A percentile compares a stretch with the other conserved stretches of the same genome.
Conservation (phyloP, 2,329 filamentous ascomycete genomes). For the Fusarium keratoplasticum region DNA sequence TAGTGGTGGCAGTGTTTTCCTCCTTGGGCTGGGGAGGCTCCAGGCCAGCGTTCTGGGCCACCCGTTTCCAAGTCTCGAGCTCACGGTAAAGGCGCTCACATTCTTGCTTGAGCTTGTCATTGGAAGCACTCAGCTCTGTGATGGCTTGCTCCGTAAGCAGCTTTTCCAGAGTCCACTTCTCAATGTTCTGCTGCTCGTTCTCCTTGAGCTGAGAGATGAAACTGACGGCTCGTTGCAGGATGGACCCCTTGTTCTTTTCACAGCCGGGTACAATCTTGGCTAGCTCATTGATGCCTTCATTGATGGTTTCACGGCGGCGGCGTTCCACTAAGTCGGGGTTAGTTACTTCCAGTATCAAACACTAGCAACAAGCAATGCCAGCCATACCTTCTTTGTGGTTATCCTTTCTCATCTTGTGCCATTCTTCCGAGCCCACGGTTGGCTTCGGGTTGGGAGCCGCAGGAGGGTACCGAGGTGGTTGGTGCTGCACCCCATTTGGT, state of each 20-base stretch:
- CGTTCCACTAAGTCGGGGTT: conserved; percentile 79
- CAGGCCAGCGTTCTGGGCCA: conserved; percentile 70
- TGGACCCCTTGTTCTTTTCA: conserved; percentile 99
- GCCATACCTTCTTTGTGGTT: conserved; percentile 96
- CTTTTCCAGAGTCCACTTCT: conserved; percentile 94
- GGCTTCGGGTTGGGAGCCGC: conserved; percentile 73
- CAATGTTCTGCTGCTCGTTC: conserved; percentile 92
- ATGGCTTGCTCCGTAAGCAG: conserved; percentile 90
- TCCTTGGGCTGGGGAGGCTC: conserved; percentile 56
- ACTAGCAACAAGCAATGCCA: neutral
- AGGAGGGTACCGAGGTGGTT: conserved; percentile 50
- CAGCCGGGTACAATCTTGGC: conserved; percentile 97
- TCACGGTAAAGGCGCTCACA: conserved; percentile 83
- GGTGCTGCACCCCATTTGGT: conserved; percentile 55
- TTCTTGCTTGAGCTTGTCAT: conserved; percentile 87
- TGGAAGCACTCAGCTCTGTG: conserved; percentile 85
- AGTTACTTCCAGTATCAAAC: conserved; percentile 14
- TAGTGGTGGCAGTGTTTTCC: conserved; percentile 43
- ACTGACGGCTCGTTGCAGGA: conserved; percentile 90
- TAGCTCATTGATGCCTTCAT: conserved; percentile 98
- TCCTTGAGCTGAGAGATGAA: conserved; percentile 96
- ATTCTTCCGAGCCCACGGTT: conserved; percentile 94
- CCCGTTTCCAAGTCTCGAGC: conserved; percentile 81
- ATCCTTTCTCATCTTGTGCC: conserved; percentile 96
- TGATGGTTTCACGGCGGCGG: conserved; percentile 96